Conservation (phyloP, 257 asterid species). For the Solanum paucissectum region DNA sequence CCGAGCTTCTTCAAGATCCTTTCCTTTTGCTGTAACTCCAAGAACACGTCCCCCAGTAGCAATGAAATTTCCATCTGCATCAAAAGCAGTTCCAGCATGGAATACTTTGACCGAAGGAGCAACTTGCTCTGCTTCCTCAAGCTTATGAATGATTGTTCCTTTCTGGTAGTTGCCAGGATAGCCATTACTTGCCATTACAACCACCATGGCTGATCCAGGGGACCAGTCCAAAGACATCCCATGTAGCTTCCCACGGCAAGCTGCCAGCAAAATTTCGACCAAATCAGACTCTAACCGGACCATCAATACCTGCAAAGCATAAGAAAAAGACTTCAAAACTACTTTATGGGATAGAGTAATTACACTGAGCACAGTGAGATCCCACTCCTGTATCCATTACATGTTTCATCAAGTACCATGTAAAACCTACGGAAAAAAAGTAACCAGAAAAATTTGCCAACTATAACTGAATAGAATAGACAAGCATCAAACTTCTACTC, state of each 20-base stretch:
- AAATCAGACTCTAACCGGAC: constrained; percentile 83
- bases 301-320: constrained; percentile 59
- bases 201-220: constrained; percentile 85
- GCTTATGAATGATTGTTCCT: constrained; percentile 54
- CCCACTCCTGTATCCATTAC: not conserved
- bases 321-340: not conserved
- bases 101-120: constrained; percentile 59
- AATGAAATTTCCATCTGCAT: constrained; percentile 54
- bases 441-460: not conserved
- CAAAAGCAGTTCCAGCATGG: constrained; percentile 75
- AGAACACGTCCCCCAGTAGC: constrained; percentile 91
- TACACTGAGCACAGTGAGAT: not conserved
- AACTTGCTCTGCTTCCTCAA: constrained; percentile 71
- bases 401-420: not conserved
- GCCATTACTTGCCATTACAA: constrained; percentile 95
- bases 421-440: not conserved
- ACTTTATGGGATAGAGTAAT: not conserved
- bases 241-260: constrained; percentile 60
- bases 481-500: not conserved
- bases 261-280: constrained; percentile 66
- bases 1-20: constrained; percentile 69
- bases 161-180: constrained; percentile 76
- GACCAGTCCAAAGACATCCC: constrained; percentile 67
- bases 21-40: constrained; percentile 78
- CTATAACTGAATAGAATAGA: not conserved